phyloP scores from a whole-genome alignment of 192 early-diverging fungal genomes.

The Chytriomyces sp. region DNA sequence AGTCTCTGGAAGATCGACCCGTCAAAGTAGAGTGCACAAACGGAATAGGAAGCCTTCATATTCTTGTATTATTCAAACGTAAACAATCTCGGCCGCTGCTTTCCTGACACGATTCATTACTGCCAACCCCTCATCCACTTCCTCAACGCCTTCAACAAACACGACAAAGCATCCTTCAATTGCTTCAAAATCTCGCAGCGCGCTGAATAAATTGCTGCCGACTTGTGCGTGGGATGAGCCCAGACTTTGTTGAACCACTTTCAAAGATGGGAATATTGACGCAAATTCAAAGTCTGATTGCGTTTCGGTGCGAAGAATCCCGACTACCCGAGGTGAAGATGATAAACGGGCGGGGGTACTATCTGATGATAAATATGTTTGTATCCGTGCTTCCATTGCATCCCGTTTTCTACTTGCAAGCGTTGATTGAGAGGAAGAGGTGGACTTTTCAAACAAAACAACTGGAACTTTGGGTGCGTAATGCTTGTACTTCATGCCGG shows the following conservation, averaged over 20 bases:
- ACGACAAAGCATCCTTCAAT: conserved; percentile 62
- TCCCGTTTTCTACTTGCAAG: not conserved
- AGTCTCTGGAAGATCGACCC: too few species aligned
- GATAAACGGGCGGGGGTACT: not conserved
- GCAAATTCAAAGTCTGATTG: not conserved
- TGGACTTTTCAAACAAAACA: conserved; percentile 63
- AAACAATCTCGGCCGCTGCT: conserved; percentile 63
- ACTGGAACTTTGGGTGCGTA: conserved; percentile 92
- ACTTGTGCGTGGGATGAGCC: conserved; percentile 65
- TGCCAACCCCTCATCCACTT: conserved; percentile 87
- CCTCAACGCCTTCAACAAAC: conserved; percentile 89
- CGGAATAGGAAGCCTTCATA: not conserved
- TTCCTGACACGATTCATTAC: conserved; percentile 96
- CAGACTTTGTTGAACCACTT: conserved; percentile 57
- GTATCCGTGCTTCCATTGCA: conserved; percentile 20
- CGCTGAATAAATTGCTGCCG: conserved; percentile 80
- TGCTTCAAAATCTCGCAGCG: conserved; percentile 78
- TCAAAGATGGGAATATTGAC: not conserved
- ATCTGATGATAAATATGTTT: not conserved
- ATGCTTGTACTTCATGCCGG: conserved; percentile 99
- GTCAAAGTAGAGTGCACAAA: too few species aligned
- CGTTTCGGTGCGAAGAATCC: conserved; percentile 41
- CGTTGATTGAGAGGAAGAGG: not conserved
- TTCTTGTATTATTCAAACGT: not conserved
- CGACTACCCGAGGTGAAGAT: conserved; percentile 28